Base-by-base conservation (phyloP, 2,329 filamentous ascomycete species). In the Exophiala calicioides region DNA sequence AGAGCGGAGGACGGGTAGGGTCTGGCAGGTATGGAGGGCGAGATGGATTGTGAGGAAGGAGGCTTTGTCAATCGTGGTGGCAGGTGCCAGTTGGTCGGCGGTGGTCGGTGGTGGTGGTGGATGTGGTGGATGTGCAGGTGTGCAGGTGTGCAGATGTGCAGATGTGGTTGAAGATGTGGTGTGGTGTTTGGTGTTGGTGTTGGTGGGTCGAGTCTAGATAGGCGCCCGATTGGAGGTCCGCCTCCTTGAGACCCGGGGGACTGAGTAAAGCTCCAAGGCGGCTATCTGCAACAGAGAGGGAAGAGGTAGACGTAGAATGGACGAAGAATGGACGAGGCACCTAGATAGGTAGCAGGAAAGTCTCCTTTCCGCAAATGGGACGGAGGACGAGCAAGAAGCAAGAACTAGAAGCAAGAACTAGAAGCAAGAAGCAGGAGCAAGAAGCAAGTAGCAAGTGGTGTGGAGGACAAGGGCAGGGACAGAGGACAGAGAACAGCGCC, bases 161-260 rank as follows among this genome's bases (percentile, higher is more conserved):
- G n/a, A n/a, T n/a, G n/a, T n/a, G n/a, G n/a, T n/a, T 36, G 41
- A 18, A 12, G 33, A 21, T 21, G 12, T 7, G 33, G n/a, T 35
- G 33, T 21, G 36, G 23, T 39, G 21, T 35, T 39, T 33, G 20
- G 43, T 18, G 37, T 19, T 10, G 43, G 20, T 37, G 34, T 24
- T 29, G 26, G 45, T 43, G 45, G 39, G 44, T 38, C 10, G 31
- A 30, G 15, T 21, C 10, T 16, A 7, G 35, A 34, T 45, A 40
- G 29, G 37, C 33, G 42, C 47, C 47, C 47, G 47, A 50, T 50
- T 50, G 47, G 47, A 44, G 41, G 34, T 34, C 13, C 33, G 4
- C 32, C 21, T 15, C 18, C 23, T 15, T 42, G 23, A 27, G 35
- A 9, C 24, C 12, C 8, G 18, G 15, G 21, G 27, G 13, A 13